These are phyloP conservation scores for Hymenoscyphus scutula DNA, from an alignment of 2,329 filamentous ascomycete species.

Conservation along the genomic window DNA sequence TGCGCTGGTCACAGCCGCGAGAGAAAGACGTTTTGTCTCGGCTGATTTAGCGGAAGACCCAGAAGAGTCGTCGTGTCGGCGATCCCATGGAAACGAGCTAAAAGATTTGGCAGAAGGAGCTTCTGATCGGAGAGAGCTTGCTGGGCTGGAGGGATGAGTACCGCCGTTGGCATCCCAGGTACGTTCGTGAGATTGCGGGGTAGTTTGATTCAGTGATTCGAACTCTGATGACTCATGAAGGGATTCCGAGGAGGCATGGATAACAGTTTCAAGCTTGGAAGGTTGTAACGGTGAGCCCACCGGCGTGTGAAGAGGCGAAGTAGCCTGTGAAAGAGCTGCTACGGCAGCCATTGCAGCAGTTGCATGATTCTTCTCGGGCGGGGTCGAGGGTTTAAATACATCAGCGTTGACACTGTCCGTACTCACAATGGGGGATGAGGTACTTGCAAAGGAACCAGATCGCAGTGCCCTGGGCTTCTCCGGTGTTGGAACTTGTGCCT, in stretches of 20 bases:
- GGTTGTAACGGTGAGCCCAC: slow-evolving; percentile 43
- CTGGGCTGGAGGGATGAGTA: slow-evolving; percentile 35
- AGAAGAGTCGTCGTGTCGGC: slow-evolving; percentile 36
- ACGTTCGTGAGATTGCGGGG: slow-evolving; percentile 30
- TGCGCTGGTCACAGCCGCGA: slow-evolving; percentile 55
- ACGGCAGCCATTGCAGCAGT: slow-evolving; percentile 65
- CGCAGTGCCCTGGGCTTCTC: slow-evolving; percentile 55
- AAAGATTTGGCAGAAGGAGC: slow-evolving; percentile 41
- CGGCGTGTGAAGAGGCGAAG: slow-evolving; percentile 49
- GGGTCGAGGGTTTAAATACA: slow-evolving; percentile 53
- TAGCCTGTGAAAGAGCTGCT: slow-evolving; percentile 58
- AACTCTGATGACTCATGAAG: slow-evolving; percentile 46
- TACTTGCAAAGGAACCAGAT: slow-evolving; percentile 60
- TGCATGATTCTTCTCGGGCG: slow-evolving; percentile 58
- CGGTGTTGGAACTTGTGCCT: slow-evolving; percentile 42
- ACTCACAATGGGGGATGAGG: slow-evolving; percentile 63
- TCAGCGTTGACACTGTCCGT: slow-evolving; percentile 67
- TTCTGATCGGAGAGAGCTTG: slow-evolving; percentile 43
- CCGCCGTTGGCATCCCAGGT: slow-evolving; percentile 18
- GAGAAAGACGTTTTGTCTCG: slow-evolving; percentile 47
- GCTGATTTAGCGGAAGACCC: slow-evolving; percentile 34
- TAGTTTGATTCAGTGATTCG: slow-evolving; percentile 34
- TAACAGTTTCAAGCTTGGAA: slow-evolving; percentile 41
- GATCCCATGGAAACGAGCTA: slow-evolving; percentile 37
- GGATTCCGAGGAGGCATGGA: slow-evolving; percentile 51